A percentile compares a stretch with the other conserved stretches of the same genome.
These are phyloP conservation scores for Elsinoe necatrix DNA, from an alignment of 2,329 filamentous ascomycete species.

Conservation along the genomic window DNA sequence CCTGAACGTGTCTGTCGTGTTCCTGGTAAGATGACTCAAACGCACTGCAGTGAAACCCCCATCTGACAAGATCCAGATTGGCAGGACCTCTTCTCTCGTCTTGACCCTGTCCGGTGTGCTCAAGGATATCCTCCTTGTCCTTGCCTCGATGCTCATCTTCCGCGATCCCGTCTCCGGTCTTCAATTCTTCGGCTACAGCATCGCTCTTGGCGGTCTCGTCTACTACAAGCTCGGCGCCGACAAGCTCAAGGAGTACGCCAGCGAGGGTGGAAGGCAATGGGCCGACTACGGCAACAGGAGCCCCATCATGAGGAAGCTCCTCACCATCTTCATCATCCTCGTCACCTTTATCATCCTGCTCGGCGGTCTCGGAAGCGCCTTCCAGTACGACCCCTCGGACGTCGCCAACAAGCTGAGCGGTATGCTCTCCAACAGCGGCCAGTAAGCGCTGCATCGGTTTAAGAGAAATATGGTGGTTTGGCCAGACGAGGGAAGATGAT, in stretches of 20 bases:
- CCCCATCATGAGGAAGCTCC: constrained; percentile 68
- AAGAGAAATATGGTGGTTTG: not conserved
- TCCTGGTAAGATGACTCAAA: constrained; percentile 18
- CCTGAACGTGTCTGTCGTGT: constrained; percentile 20
- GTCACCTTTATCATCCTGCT: constrained; percentile 63
- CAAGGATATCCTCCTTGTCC: constrained; percentile 23
- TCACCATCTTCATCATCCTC: constrained; percentile 57
- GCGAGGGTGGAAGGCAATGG: constrained; percentile 66
- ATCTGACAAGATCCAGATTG: constrained; percentile 17
- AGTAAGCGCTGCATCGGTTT: not conserved
- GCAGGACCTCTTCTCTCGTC: constrained; percentile 23
- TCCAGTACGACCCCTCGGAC: constrained; percentile 22
- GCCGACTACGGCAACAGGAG: constrained; percentile 73
- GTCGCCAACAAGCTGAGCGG: constrained; percentile 4
- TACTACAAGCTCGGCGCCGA: constrained; percentile 69
- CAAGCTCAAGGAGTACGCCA: constrained; percentile 65
- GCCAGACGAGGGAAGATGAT: not conserved
- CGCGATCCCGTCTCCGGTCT: constrained; percentile 19
- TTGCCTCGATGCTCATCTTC: constrained; percentile 22
- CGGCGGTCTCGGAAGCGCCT: constrained; percentile 34
- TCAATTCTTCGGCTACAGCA: constrained; percentile 34
- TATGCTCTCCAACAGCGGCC: constrained; percentile 8
- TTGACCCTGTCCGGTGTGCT: constrained; percentile 22
- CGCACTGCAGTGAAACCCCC: not conserved
- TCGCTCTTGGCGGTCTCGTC: constrained; percentile 59